Base-by-base conservation (phyloP, 305 asterid species). In the Fraxinus nigra region DNA sequence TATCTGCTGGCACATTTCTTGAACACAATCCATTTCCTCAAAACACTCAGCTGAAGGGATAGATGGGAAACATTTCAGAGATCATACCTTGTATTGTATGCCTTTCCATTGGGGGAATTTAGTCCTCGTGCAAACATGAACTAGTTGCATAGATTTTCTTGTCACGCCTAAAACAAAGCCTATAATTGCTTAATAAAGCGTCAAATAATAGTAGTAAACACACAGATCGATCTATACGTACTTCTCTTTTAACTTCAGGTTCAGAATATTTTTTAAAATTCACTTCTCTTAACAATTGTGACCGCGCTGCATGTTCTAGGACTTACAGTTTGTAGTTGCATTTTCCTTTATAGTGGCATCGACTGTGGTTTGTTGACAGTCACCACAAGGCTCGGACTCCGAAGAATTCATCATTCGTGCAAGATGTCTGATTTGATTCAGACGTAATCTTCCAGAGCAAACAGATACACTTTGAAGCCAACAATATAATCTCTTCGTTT, bases 381-480 rank as follows among this genome's bases (percentile, higher is more conserved):
- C 14, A 22, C 3, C 43, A 51, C 7, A 16, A 28, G 40, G 22
- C n/a, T 46, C 26, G 14, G 81, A 24, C 11, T 80, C 34, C 3
- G 72, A 65, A 67, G 81, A 38, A 22, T 82, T 77, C 80, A 77
- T 35, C 65, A 54, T 38, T 30, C 81, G 33, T 0, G 81, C 78
- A 48, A 82, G 72, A 76, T 69, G 85, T 77, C 72, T 46, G 54
- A 82, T 77, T 67, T 82, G 81, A 69, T 67, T 76, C 18, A 82
- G 78, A 1, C 38, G 61, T 18, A 77, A 46, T 35, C 43, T 72
- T 16, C 37, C 26, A 20, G 70, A 67, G 18, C 7, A 48, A 48
- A 48, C 7, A 48, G 59, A 48, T 14, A 0, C 20, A 48, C 0
- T 48, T 48, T 13, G 59, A 48, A 48, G 59, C 59, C 59, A 48